A percentile compares a stretch with the other conserved stretches of the same genome.
phyloP scores from a whole-genome alignment of 1,284 basidiomycete species.

The Fomes fomentarius region DNA sequence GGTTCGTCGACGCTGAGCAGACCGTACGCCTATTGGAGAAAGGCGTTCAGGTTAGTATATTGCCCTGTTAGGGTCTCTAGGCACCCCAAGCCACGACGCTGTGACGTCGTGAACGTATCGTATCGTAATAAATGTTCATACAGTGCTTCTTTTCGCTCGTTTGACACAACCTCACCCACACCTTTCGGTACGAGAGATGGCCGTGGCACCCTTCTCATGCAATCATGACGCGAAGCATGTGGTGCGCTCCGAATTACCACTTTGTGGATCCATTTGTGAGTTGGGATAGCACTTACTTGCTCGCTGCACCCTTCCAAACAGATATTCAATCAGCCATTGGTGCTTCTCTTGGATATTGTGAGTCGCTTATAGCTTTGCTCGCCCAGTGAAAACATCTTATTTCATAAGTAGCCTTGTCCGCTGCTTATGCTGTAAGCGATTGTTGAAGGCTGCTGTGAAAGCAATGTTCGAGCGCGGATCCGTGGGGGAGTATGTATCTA shows the following conservation, averaged over 20 bases:
- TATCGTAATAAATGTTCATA: slow-evolving; percentile 5
- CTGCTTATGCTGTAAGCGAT: no score
- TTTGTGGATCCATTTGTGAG: no score
- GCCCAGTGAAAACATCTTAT: no score
- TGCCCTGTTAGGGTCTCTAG: slow-evolving; percentile 57
- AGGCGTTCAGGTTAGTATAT: slow-evolving; percentile 53
- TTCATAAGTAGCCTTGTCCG: no score
- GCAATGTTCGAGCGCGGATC: slow-evolving; percentile 2
- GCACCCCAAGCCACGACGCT: no score
- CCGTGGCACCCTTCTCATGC: slow-evolving; percentile 18
- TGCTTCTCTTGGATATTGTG: no score
- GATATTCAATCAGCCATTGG: no score
- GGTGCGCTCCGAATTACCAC: neutral
- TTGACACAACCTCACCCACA: neutral
- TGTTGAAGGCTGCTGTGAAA: neutral
- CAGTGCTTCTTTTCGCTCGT: slow-evolving; percentile 5
- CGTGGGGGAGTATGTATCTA: slow-evolving; percentile 7
- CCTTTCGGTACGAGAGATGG: neutral
- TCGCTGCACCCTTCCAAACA: no score
- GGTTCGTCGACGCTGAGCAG: slow-evolving; percentile 77
- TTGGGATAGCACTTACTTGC: no score
- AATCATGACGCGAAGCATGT: neutral
- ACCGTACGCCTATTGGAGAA: slow-evolving; percentile 62
- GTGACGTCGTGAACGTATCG: neutral
- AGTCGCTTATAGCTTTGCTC: no score